Evolutionary conservation across 768 basidiomycete genomes (phyloP), one percentile per base, ranked within the genome.

Genomic region (Flagelloscypha sp.): DNA sequence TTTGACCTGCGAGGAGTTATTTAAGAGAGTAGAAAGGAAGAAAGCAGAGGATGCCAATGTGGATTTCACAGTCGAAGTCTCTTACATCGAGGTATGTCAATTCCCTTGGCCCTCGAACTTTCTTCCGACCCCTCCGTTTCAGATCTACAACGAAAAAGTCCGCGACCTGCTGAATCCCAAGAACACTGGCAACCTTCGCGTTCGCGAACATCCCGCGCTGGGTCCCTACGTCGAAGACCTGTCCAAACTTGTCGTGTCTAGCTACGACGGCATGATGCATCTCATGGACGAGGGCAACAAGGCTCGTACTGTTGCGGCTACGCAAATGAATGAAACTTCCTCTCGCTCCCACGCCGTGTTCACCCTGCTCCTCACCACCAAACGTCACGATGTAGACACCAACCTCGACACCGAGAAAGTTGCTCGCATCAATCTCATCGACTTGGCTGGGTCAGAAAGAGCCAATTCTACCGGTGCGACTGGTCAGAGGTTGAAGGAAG

Each of bases 221-320:
- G 92, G 92, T 5, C 94, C 95, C n/a, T 99, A 99, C 56, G 95
- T 99, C 34, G 95, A 99, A 62, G 90, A 94, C 63, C 69, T 99
- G 38, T 90, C 88, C 50, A 89, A 89, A 59, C 76, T 98, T 36
- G 82, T 82, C 19, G 95, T 98, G 29, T 80, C 74, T 53, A 84
- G 70, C 56, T 98, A 93, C 54, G 76, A 85, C 20, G 94, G 95
- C 56, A 95, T 99, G 84, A 94, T 95, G 84, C 89, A 83, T 5
- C 81, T 99, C 54, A 98, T 98, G 94, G 94, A 99, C 64, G 94
- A 99, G 58, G 94, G 94, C 24, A 99, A 97, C 60, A 97, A 98
- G 65, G 93, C 95, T 34, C 71, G 95, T 33, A 98, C 95, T 10
- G 94, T 99, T 16, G 95, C 95, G 15, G 93, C 95, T 17, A 99